A percentile compares a stretch with the other conserved stretches of the same genome.
Conservation (phyloP, 805 yeast species). For the Nakazawaea molendinolei region DNA sequence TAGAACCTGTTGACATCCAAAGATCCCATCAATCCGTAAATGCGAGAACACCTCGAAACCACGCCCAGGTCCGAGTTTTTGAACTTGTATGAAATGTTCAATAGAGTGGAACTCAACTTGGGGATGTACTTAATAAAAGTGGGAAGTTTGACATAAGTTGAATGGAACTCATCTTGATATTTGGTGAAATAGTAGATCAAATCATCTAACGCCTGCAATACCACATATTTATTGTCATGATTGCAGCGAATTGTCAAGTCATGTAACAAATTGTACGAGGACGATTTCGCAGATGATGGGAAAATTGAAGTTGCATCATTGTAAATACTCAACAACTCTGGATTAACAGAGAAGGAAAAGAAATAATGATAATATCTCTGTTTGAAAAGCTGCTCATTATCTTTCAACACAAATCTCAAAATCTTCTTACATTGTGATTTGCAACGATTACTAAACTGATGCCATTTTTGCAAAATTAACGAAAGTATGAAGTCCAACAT, state of each 20-base stretch:
- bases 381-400: conserved; percentile 25
- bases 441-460: conserved; percentile 39
- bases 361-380: conserved; percentile 44
- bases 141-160: conserved; percentile 31
- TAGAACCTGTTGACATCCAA: conserved; percentile 54
- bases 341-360: conserved; percentile 43
- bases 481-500: conserved; percentile 72
- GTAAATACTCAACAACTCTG: conserved; percentile 28
- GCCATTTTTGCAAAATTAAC: conserved; percentile 64
- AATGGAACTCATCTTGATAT: conserved; percentile 44
- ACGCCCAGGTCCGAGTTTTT: conserved; percentile 40
- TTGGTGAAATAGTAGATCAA: conserved; percentile 44
- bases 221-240: conserved; percentile 64
- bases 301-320: conserved; percentile 17
- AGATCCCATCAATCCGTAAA: conserved; percentile 73
- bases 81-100: conserved; percentile 53
- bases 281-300: conserved; percentile 8
- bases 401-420: conserved; percentile 29
- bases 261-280: conserved; percentile 28
- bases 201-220: conserved; percentile 65
- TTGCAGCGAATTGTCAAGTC: conserved; percentile 51
- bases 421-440: conserved; percentile 46
- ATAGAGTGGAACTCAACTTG: conserved; percentile 41
- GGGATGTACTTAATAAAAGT: conserved; percentile 30
- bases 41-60: conserved; percentile 55